Base-by-base conservation (phyloP, 2,329 filamentous ascomycete genomes). In the Coleophoma eucalyptorum region DNA sequence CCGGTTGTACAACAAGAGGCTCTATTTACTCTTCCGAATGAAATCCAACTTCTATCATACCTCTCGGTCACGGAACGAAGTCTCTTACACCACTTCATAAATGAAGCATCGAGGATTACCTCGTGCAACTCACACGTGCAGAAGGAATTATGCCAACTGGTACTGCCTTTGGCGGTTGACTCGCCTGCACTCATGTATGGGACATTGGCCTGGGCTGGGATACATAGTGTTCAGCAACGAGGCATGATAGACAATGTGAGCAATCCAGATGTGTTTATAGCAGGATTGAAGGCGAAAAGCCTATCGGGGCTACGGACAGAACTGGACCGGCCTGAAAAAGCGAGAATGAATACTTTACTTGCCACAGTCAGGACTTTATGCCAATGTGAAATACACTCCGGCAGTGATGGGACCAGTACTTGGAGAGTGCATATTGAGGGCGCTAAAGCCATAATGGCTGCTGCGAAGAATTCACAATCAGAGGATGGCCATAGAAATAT, bases 391-490 rank as follows among this genome's bases (percentile, higher is more conserved):
- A 69, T 72, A 5, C 68, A 70, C 54, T 70, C 71, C 0, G 69
- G 71, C 1, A 67, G 67, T 13, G 65, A 70, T 38, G 62, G 70
- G 34, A 64, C 66, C 10, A 49, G 46, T 50, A 67, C 70, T 7
- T 73, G 71, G 71, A 63, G 70, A 35, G 68, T 68, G 13, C 71
- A 73, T 58, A 64, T 73, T 33, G 68, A 69, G 43, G 71, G 71
- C 26, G 69, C 71, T 31, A 65, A 64, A 53, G 70, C 67, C 3
- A 56, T 73, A 43, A 56, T 54, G 42, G 37, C n/a, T 35, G 38
- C 35, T 18, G 46, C 49, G 19, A 40, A 52, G 2, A n/a, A 35
- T 8, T 34, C 12, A 8, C 42, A 42, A 15, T 18, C 31, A n/a
- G n/a, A 15, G 8, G n/a, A 13, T 20, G 7, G 40, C 11, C 3